These are phyloP conservation scores for Phytophthora citricola DNA, from an alignment of 352 stramenopile species.

Conservation along the genomic window DNA sequence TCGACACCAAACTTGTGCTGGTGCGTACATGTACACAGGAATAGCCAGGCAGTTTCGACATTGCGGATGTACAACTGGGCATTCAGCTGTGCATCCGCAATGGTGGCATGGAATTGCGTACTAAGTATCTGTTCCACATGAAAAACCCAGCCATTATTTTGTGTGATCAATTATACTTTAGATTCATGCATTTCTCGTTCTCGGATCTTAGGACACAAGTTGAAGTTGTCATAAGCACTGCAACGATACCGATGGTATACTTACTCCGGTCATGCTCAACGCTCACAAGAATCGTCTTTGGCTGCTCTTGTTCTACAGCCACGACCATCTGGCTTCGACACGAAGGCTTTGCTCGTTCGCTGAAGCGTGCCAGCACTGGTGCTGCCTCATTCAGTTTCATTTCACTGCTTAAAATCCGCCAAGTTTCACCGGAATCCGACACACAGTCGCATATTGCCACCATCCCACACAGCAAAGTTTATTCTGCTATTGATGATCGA, in stretches of 20 bases:
- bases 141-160: no score
- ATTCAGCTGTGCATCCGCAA: no score
- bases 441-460: constrained; percentile 19
- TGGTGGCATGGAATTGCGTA: no score
- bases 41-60: constrained; percentile 17
- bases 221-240: background rate
- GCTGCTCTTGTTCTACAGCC: background rate
- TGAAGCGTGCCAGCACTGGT: constrained; percentile 9
- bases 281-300: no score
- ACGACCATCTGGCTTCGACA: constrained; percentile 17
- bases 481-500: constrained; percentile 25
- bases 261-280: no score
- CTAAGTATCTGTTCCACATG: no score
- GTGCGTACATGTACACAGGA: constrained; percentile 11
- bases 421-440: constrained; percentile 17
- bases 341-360: constrained; percentile 16
- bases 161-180: no score
- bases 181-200: background rate
- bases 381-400: constrained; percentile 27
- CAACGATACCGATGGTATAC: no score
- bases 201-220: background rate
- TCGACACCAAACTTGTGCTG: background rate
- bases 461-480: constrained; percentile 17
- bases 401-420: constrained; percentile 14
- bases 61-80: no score